A percentile compares a stretch with the other conserved stretches of the same genome.
phyloP scores from a whole-genome alignment of 345 rosid genomes.

The Ceriops decandra region DNA sequence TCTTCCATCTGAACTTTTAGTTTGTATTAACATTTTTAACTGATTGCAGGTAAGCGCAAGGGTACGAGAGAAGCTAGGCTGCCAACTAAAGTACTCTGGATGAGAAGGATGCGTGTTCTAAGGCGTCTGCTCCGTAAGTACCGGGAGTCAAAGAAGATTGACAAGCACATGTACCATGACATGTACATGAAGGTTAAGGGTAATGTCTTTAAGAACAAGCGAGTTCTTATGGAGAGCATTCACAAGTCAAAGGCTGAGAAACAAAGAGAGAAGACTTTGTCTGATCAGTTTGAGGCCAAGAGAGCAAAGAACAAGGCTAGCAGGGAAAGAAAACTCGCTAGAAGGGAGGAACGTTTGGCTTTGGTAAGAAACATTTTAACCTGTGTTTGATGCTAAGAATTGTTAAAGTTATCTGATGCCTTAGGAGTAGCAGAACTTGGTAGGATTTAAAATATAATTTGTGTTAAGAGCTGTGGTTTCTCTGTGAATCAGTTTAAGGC shows the following conservation, averaged over 20 bases:
- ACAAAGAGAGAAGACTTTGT: conserved; percentile 88
- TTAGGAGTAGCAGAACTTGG: too few relatives aligned
- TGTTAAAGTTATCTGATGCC: too few relatives aligned
- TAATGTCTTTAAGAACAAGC: conserved; percentile 90
- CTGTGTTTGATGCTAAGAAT: too few relatives aligned
- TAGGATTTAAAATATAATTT: too few relatives aligned
- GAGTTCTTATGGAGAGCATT: conserved; percentile 93
- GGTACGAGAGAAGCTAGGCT: conserved; percentile 96
- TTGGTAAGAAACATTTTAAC: conserved; percentile 36
- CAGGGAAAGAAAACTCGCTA: conserved; percentile 79
- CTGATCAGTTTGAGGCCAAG: conserved; percentile 97
- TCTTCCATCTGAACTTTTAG: neutral
- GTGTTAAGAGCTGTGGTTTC: too few relatives aligned
- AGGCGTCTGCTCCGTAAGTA: conserved; percentile 88
- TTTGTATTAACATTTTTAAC: neutral
- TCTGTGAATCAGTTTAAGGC: too few relatives aligned
- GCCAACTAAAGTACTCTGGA: conserved; percentile 90
- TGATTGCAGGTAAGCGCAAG: conserved; percentile 73
- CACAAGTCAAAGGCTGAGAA: conserved; percentile 98
- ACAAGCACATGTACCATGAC: conserved; percentile 96
- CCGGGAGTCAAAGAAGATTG: conserved; percentile 87
- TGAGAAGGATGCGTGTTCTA: conserved; percentile 92
- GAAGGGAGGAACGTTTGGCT: conserved; percentile 89
- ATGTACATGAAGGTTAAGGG: conserved; percentile 99
- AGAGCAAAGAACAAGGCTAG: conserved; percentile 94